Base-by-base conservation (phyloP, 2,329 filamentous ascomycete species). In the Elsinoe arachidis region DNA sequence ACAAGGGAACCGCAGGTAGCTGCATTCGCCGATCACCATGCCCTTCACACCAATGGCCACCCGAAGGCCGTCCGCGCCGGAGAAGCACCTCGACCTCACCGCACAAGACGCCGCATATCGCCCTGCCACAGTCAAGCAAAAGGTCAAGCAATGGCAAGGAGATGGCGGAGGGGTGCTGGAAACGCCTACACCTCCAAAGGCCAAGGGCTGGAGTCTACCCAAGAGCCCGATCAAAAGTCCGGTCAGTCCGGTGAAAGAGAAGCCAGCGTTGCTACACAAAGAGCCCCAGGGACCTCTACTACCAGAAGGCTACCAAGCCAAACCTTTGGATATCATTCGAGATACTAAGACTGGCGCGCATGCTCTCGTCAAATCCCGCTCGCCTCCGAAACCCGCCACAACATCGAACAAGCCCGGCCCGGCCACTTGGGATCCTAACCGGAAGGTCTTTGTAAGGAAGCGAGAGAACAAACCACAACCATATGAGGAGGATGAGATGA, bases 101-200 rank as follows among this genome's bases (percentile, higher is more conserved):
- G 55, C 43, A 7, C 54, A 56, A 15, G 54, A 56, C 12, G 54
- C 54, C 15, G 54, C 54, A 12, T 56, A 56, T 38, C 54, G 54
- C 9, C 54, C 59, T 21, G 80, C 80, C 2, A 81, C 81, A n/a
- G 87, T 95, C 49, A 82, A 82, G 61, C 86, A 88, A 63, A 84
- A 90, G 65, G 88, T 96, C 55, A 86, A 85, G 64, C 81, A 85
- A 71, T 96, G 90, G 90, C 90, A 96, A 71, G 86, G 86, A 67
- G 78, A 85, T 63, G 89, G 87, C 66, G 87, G 85, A 34, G 80
- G 80, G 5, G 85, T 84, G 23, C 80, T 86, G 2, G 78, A 3
- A 75, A 70, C 17, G 63, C 39, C 41, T 37, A 41, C 26, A 55
- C 59, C 54, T 57, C 57, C 49, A 56, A 38, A 23, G 35, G 35